Base-by-base conservation (phyloP, 371 early-diverging fungal species). In the Nematocida sp. region DNA sequence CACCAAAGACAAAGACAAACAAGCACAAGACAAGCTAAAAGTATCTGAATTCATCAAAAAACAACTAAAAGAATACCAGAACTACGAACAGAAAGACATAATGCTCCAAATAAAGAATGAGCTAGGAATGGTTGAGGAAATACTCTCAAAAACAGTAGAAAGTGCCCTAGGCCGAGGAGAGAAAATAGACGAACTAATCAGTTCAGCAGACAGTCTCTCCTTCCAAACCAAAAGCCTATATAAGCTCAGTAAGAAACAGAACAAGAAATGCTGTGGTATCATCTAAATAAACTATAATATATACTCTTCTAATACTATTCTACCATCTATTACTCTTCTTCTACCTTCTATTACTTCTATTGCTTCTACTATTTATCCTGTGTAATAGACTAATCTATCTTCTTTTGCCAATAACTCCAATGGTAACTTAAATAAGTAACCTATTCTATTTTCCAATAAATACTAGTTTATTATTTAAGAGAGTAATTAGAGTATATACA, bases 181-280 rank as follows among this genome's bases (percentile, higher is more conserved):
- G 82, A 92, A 90, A 84, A 84, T 98, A 70, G 94, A 94, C 75
- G 88, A 89, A 75, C 86, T 98, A 40, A 93, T 96, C 3, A 89
- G 89, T 63, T 85, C 89, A 75, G 89, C 90, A 17, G 92, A 93
- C 76, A 86, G 87, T 11, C 85, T 98, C 47, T 90, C 91, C 21
- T 85, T 83, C 32, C 90, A 91, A 84, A 90, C 92, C 38, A 95
- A 95, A 81, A 88, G 89, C 86, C 93, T 98, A 76, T 97, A 93
- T 86, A 95, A 93, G 85, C 88, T 91, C 2, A 96, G 96, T 25
- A 93, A 93, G 84, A 92, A 91, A 85, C 92, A 91, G 52, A 96
- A 96, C 81, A 85, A 89, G 41, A 92, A 92, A 81, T 95, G 96
- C 79, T 77, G 75, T 34, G 74, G 74, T 2, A 60, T 70, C n/a